Percentiles rank a stretch among this genome's conserved stretches.
Conservation (phyloP, 768 basidiomycete species). For the Lactifluus piperatus region DNA sequence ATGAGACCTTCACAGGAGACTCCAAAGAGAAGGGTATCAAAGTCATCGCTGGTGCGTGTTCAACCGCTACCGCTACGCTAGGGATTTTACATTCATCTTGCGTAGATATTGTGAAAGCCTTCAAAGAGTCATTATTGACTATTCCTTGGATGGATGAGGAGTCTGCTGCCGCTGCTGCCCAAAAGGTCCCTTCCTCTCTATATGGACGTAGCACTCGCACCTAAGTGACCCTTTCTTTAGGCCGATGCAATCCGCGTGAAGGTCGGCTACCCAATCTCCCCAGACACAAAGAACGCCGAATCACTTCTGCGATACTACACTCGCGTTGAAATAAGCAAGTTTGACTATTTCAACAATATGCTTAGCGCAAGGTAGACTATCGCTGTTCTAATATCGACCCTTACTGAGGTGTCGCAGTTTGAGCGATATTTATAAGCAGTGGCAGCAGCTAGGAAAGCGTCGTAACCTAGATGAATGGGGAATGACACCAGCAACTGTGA, state of each 20-base stretch:
- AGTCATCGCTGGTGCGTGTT: slow-evolving; percentile 63
- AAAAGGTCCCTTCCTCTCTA: slow-evolving; percentile 48
- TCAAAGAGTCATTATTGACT: slow-evolving; percentile 63
- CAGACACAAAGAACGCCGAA: slow-evolving; percentile 63
- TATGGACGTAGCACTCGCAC: neutral
- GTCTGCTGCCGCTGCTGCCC: slow-evolving; percentile 71
- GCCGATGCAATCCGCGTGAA: slow-evolving; percentile 80
- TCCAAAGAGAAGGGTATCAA: slow-evolving; percentile 74
- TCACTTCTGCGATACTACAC: slow-evolving; percentile 71
- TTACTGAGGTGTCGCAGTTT: slow-evolving; percentile 30
- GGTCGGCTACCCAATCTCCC: slow-evolving; percentile 87
- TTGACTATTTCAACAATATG: slow-evolving; percentile 81
- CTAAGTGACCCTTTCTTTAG: slow-evolving; percentile 28
- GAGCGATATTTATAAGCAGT: slow-evolving; percentile 55
- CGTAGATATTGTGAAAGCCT: slow-evolving; percentile 69
- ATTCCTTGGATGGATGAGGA: slow-evolving; percentile 90
- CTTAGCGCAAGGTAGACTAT: slow-evolving; percentile 45
- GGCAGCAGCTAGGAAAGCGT: slow-evolving; percentile 63
- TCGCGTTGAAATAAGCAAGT: slow-evolving; percentile 51
- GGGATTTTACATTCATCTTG: neutral
- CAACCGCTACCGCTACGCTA: too few relatives aligned
- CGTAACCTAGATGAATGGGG: slow-evolving; percentile 75
- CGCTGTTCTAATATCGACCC: slow-evolving; percentile 17
- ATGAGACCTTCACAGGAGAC: slow-evolving; percentile 69
- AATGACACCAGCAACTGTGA: slow-evolving; percentile 80